These are phyloP conservation scores for Xylariaceae sp. DNA, from an alignment of 2,329 filamentous ascomycete genomes.

Conservation along the genomic window DNA sequence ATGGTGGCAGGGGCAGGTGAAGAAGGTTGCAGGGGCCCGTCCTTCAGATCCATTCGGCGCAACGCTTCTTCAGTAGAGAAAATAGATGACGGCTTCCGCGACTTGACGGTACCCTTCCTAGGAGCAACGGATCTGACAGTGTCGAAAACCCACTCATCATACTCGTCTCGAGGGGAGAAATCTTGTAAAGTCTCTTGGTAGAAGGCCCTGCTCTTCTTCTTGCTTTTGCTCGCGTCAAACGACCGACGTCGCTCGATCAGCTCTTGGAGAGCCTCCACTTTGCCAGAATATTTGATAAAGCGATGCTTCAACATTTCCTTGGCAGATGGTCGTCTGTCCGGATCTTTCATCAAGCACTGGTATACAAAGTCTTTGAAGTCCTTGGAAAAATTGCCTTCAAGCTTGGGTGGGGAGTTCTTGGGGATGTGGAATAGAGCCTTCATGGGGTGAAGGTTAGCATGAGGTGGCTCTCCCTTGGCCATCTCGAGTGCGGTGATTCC, in stretches of 20 bases:
- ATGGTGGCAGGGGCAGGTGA: conserved; percentile 54
- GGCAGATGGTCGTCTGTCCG: conserved; percentile 76
- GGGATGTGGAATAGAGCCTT: conserved; percentile 90
- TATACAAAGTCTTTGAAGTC: conserved; percentile 94
- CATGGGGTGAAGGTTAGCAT: conserved; percentile 85
- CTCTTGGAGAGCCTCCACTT: conserved; percentile 82
- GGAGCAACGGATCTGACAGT: conserved; percentile 74
- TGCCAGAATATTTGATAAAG: conserved; percentile 84
- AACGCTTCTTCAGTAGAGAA: conserved; percentile 57
- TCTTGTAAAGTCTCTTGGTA: conserved; percentile 89
- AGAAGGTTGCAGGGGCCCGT: conserved; percentile 53
- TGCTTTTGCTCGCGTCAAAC: conserved; percentile 70
- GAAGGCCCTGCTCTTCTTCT: conserved; percentile 70
- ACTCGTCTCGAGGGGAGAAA: conserved; percentile 61
- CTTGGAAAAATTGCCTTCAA: conserved; percentile 82
- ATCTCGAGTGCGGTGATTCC: conserved; percentile 91
- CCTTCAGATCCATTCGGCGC: conserved; percentile 57
- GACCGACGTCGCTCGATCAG: conserved; percentile 78
- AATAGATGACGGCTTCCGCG: conserved; percentile 53
- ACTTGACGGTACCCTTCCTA: conserved; percentile 48
- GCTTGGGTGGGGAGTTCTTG: conserved; percentile 76
- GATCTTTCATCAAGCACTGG: conserved; percentile 87
- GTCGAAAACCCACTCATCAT: conserved; percentile 94
- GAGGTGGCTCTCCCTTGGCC: conserved; percentile 82
- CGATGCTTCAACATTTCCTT: conserved; percentile 83